These are phyloP conservation scores for Theobroma grandiflorum DNA, from an alignment of 441 rosid genomes.

Conservation along the genomic window DNA sequence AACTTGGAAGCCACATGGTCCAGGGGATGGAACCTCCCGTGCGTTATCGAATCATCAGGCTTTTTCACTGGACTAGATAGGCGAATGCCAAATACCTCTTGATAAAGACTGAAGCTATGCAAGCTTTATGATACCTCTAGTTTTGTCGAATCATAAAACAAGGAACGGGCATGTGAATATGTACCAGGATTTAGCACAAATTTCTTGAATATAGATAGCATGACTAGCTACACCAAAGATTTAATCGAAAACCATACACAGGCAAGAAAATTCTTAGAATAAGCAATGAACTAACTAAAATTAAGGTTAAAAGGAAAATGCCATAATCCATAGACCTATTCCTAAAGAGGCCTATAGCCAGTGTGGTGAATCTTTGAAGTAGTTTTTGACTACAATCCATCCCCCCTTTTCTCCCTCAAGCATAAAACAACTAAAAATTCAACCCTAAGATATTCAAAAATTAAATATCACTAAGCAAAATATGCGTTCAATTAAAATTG, in stretches of 20 bases:
- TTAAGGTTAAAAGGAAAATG: background rate
- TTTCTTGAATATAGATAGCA: background rate
- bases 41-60: background rate
- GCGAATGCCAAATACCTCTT: background rate
- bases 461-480: too few relatives aligned
- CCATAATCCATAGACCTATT: background rate
- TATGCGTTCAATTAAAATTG: background rate
- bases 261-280: background rate
- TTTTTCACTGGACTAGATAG: background rate
- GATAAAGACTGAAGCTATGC: background rate
- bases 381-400: background rate
- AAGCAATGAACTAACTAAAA: background rate
- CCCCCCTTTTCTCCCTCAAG: background rate
- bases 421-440: background rate
- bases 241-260: background rate
- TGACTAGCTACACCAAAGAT: background rate
- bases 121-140: background rate
- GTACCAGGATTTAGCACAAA: background rate
- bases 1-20: slow-evolving; percentile 14
- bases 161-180: background rate
- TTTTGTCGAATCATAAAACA: background rate
- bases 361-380: background rate
- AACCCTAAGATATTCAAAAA: too few relatives aligned
- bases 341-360: background rate
- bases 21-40: background rate